Evolutionary conservation across 441 rosid genomes (phyloP).

Genomic region (Pelargonium citronellum): DNA sequence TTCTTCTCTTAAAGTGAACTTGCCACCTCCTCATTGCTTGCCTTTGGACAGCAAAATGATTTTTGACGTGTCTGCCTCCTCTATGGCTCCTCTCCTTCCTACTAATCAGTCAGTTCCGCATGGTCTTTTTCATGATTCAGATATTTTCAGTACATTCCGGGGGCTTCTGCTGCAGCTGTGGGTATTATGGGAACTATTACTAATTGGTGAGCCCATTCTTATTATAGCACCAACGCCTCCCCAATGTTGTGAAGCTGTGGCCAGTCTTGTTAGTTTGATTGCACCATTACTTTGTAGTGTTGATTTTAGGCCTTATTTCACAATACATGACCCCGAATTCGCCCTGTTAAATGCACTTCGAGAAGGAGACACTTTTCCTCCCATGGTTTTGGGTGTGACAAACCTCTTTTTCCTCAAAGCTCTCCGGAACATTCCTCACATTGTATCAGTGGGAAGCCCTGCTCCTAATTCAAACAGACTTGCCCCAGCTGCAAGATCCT

Average conservation of each 20-base stretch:
- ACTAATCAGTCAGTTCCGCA: slow-evolving; percentile 85
- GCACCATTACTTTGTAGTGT: slow-evolving; percentile 79
- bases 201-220: slow-evolving; percentile 93
- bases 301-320: slow-evolving; percentile 96
- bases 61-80: slow-evolving; percentile 69
- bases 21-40: slow-evolving; percentile 88
- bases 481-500: slow-evolving; percentile 46
- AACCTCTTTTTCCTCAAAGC: slow-evolving; percentile 92
- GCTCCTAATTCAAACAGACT: slow-evolving; percentile 51
- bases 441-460: slow-evolving; percentile 88
- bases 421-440: slow-evolving; percentile 77
- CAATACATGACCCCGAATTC: slow-evolving; percentile 90
- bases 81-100: slow-evolving; percentile 94
- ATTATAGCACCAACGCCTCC: slow-evolving; percentile 94
- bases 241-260: slow-evolving; percentile 94
- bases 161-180: slow-evolving; percentile 86
- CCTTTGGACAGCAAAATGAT: slow-evolving; percentile 55
- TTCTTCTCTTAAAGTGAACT: slow-evolving; percentile 67
- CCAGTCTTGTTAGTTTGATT: slow-evolving; percentile 89
- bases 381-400: slow-evolving; percentile 90
- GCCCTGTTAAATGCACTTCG: slow-evolving; percentile 58
- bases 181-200: slow-evolving; percentile 85
- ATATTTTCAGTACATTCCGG: slow-evolving; percentile 73
- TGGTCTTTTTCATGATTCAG: slow-evolving; percentile 93
- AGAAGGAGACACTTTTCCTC: slow-evolving; percentile 77